phyloP scores from a whole-genome alignment of 202 grass and related monocot genomes.

The Musa balbisiana region DNA sequence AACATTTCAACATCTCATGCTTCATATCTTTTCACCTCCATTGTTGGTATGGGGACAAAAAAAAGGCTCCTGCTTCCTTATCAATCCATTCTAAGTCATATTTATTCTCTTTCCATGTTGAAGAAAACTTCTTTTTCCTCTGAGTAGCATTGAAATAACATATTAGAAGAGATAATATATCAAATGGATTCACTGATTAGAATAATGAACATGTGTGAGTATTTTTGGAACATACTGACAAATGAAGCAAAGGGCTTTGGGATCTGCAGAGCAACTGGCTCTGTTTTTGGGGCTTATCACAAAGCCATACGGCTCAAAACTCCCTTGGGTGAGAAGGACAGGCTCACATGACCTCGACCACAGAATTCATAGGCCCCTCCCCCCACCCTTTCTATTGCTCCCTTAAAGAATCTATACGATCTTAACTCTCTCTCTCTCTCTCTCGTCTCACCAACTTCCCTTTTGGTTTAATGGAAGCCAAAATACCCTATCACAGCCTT shows the following conservation, averaged over 20 bases:
- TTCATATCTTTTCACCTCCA: no score
- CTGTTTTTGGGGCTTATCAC: neutral
- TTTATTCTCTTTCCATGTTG: neutral
- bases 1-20: no score
- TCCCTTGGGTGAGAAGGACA: neutral
- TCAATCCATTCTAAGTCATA: no score
- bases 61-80: no score
- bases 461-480: slow-evolving; percentile 13
- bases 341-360: slow-evolving; percentile 4
- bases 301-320: neutral
- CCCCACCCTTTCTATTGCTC: slow-evolving; percentile 3
- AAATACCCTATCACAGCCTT: neutral
- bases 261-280: neutral
- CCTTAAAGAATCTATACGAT: slow-evolving; percentile 32
- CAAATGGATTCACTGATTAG: neutral
- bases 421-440: neutral
- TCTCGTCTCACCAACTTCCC: neutral
- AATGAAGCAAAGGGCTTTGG: neutral
- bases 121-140: neutral
- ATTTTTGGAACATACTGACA: slow-evolving; percentile 2
- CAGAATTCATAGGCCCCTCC: neutral
- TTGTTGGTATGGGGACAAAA: no score
- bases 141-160: neutral
- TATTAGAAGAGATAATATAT: neutral
- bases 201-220: neutral